Evolutionary conservation across 2,329 filamentous ascomycete genomes (phyloP).

Genomic region (Cryphonectria naterciae): DNA sequence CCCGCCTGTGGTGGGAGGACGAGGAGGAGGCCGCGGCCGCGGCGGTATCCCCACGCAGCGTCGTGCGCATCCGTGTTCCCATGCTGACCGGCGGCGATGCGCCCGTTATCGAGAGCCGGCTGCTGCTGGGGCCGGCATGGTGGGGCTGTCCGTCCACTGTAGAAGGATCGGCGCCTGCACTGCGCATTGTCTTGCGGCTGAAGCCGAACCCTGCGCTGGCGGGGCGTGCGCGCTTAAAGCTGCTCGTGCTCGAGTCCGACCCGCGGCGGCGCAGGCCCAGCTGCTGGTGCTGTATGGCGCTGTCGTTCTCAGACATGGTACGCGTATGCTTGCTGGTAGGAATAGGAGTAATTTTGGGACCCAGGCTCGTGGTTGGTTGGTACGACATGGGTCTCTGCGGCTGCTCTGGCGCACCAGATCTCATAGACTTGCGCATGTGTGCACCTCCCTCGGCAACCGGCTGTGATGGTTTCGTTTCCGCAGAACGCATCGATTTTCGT

Average conservation of each 20-base stretch:
- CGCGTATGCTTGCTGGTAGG: conserved; percentile 19
- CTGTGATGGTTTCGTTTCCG: conserved; percentile 25
- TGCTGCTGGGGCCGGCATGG: not conserved
- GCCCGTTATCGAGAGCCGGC: conserved; percentile 40
- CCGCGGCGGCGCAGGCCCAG: conserved; percentile 54
- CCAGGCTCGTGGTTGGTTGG: conserved; percentile 19
- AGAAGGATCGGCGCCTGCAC: not conserved
- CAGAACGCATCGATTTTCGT: conserved; percentile 52
- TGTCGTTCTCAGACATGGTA: conserved; percentile 24
- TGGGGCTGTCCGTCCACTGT: not conserved
- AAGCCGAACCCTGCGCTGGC: conserved; percentile 60
- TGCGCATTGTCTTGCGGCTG: conserved; percentile 71
- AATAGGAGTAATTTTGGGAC: not conserved
- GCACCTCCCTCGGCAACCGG: conserved; percentile 13
- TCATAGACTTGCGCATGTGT: conserved; percentile 12
- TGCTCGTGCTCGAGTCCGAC: conserved; percentile 76
- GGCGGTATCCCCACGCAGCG: conserved; percentile 44
- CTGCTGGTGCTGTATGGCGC: conserved; percentile 31
- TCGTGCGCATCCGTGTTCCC: conserved; percentile 52
- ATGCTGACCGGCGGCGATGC: conserved; percentile 43
- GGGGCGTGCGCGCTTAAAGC: conserved; percentile 71
- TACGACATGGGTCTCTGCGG: conserved; percentile 20
- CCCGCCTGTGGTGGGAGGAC: not conserved
- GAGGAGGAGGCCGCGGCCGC: not conserved
- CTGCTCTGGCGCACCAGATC: conserved; percentile 24